These are phyloP conservation scores for Crucibulum laeve DNA, from an alignment of 768 basidiomycete species.

Conservation along the genomic window DNA sequence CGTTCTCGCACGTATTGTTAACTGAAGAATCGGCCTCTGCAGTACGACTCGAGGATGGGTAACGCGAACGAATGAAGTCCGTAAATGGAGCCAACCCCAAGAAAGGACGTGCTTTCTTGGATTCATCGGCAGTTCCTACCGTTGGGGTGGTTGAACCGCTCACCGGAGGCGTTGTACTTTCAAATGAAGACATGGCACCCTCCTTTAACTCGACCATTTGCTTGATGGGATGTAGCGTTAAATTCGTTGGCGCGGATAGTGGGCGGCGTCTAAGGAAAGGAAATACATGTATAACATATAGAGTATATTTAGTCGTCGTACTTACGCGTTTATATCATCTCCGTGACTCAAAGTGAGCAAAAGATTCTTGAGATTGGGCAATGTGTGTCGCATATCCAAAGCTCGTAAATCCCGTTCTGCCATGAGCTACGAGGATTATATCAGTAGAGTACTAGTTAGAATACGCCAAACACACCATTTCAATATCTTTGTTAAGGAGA, in stretches of 20 bases:
- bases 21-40: conserved; percentile 8
- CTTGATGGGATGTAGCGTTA: conserved; percentile 31
- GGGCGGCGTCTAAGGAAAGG: not conserved
- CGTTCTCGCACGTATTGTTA: conserved; percentile 11
- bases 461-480: conserved; percentile 57
- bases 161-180: conserved; percentile 36
- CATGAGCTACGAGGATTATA: conserved; percentile 64
- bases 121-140: conserved; percentile 26
- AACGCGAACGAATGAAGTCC: conserved; percentile 58
- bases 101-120: conserved; percentile 41
- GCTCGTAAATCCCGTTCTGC: conserved; percentile 83
- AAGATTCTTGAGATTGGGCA: conserved; percentile 95
- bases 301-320: conserved; percentile 35
- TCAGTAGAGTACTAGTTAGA: conserved; percentile 6
- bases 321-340: conserved; percentile 42
- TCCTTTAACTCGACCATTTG: too few relatives aligned
- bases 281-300: conserved; percentile 8
- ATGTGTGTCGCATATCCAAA: conserved; percentile 90
- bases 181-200: conserved; percentile 20
- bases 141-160: conserved; percentile 62
- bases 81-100: conserved; percentile 61
- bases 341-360: conserved; percentile 81
- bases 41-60: conserved; percentile 42
- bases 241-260: conserved; percentile 19
- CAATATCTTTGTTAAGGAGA: conserved; percentile 94